Evolutionary conservation across 1,284 basidiomycete species (phyloP).

Genomic region (Inonotus obliquus): DNA sequence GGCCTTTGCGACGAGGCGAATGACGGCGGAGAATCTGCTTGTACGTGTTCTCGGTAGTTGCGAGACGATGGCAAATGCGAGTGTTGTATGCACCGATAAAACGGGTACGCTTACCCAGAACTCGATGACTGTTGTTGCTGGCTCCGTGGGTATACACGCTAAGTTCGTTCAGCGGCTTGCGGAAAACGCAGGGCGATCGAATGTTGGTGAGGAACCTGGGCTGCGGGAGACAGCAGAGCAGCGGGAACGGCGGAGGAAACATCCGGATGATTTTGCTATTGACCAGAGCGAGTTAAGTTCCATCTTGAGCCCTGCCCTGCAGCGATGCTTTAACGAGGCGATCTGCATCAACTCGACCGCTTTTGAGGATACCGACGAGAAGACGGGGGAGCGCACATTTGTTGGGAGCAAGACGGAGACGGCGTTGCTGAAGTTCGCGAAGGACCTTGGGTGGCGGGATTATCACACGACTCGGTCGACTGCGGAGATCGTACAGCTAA

Average conservation of each 20-base stretch:
- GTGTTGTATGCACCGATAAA: slow-evolving; percentile 95
- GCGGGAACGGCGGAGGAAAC: slow-evolving; percentile 20
- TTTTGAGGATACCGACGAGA: slow-evolving; percentile 79
- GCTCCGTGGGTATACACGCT: slow-evolving; percentile 87
- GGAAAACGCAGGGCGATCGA: slow-evolving; percentile 72
- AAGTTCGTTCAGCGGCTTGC: slow-evolving; percentile 85
- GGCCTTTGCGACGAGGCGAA: slow-evolving; percentile 95
- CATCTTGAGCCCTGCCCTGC: slow-evolving; percentile 60
- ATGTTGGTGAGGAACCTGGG: slow-evolving; percentile 54
- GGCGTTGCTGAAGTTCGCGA: slow-evolving; percentile 87
- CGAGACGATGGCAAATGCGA: slow-evolving; percentile 98
- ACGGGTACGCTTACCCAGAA: slow-evolving; percentile 94
- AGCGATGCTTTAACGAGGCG: slow-evolving; percentile 75
- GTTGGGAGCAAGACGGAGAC: slow-evolving; percentile 97
- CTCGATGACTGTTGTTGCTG: slow-evolving; percentile 93
- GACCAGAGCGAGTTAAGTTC: slow-evolving; percentile 71
- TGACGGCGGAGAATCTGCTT: slow-evolving; percentile 92
- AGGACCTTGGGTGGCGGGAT: slow-evolving; percentile 78
- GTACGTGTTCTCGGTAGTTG: slow-evolving; percentile 95
- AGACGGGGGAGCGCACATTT: slow-evolving; percentile 64
- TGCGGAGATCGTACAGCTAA: slow-evolving; percentile 79
- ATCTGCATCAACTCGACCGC: slow-evolving; percentile 95
- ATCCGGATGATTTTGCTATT: slow-evolving; percentile 73
- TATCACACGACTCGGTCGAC: slow-evolving; percentile 68
- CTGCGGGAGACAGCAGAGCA: slow-evolving; percentile 18